Evolutionary conservation across 768 basidiomycete species (phyloP).

Genomic region (Auriscalpium orientale): DNA sequence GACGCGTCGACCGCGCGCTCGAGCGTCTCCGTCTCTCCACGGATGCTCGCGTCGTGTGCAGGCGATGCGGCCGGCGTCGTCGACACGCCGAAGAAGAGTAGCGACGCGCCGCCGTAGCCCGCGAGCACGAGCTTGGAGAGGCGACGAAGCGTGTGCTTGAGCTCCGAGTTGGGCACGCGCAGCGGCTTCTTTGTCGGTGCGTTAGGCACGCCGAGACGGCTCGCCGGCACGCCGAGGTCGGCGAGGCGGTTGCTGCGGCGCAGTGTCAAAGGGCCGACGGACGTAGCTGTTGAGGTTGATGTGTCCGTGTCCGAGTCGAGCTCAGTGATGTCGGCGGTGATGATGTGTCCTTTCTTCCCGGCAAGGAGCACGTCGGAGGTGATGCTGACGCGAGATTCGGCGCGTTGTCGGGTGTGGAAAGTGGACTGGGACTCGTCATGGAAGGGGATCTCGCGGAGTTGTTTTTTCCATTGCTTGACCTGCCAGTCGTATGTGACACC

Average conservation of each 20-base stretch:
- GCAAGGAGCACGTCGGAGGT: conserved; percentile 68
- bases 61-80: conserved; percentile 20
- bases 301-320: conserved; percentile 26
- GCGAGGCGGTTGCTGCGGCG: conserved; percentile 20
- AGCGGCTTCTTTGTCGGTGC: conserved; percentile 7
- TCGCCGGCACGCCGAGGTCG: conserved; percentile 2
- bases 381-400: conserved; percentile 56
- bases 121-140: conserved; percentile 79
- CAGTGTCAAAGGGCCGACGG: conserved; percentile 7
- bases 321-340: conserved; percentile 77
- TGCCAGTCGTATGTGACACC: conserved; percentile 78
- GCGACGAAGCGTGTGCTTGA: conserved; percentile 66
- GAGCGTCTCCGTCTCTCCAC: conserved; percentile 53
- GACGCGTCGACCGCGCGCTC: conserved; percentile 63
- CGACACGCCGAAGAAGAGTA: conserved; percentile 73
- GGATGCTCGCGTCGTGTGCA: conserved; percentile 29
- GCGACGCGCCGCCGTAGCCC: conserved; percentile 75
- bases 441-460: conserved; percentile 60
- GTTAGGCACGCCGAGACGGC: conserved; percentile 15
- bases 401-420: conserved; percentile 5
- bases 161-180: conserved; percentile 35
- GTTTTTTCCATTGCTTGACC: conserved; percentile 60
- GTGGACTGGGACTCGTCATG: conserved; percentile 33
- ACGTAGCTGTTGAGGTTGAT: conserved; percentile 14
- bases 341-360: conserved; percentile 60